Evolutionary conservation across 306 rosid genomes (phyloP), one percentile per base, ranked within the genome.

Genomic region (Inga leiocalycina): DNA sequence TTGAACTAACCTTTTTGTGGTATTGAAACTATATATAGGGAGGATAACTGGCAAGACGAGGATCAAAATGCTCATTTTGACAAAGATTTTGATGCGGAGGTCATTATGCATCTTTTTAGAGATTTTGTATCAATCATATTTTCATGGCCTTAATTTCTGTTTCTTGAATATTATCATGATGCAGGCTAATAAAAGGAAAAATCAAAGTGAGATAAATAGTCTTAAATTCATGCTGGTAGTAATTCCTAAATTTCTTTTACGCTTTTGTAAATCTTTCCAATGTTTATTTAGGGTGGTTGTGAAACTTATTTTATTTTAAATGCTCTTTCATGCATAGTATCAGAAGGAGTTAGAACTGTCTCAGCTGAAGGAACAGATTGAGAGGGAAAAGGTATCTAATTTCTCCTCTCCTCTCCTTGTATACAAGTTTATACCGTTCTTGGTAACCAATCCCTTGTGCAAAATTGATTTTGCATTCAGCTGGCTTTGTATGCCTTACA

Each of bases 181-280:
- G 62, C 92, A 96, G 99, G 87, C 83, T 70, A 83, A 85, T 76
- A 84, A 81, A 75, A 78, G 61, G 85, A 89, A 81, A 76, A 87
- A 81, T 57, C 89, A 90, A 85, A 89, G 80, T 71, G 98, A 90
- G 87, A 86, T 91, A 76, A 86, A 85, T 68, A 86, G 81, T 83
- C 98, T 96, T 82, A 96, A 92, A 84, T 84, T 81, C 84, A 89
- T 90, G 94, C 92, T 96, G 99, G 99, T 96, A 91, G 73, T 83
- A 69, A 75, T 77, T 79, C 68, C 86, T 54, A 51, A 69, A 45
- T 75, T 81, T 73, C 51, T 76, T 59, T 75, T 71, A 72, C 61
- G 79, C 37, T 82, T 65, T 66, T 80, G 24, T 16, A 52, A 76
- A 24, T 27, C 48, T 70, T 45, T 44, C 52, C 56, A 22, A 35